Conservation (phyloP, 202 grass and related monocot species). For the Alloteropsis angusta region DNA sequence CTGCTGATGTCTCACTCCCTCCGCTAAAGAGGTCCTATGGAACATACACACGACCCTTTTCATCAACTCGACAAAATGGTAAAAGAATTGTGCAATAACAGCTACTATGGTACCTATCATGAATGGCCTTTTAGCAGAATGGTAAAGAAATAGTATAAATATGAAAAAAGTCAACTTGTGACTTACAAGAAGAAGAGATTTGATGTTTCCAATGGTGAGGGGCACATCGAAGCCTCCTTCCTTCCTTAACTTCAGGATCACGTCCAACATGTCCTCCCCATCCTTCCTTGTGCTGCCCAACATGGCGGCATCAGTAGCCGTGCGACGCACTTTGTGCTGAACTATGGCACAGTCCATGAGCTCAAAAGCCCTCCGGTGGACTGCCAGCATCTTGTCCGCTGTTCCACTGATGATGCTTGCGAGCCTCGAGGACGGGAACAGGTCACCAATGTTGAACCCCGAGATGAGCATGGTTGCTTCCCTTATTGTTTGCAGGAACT, state of each 20-base stretch:
- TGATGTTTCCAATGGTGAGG: slow-evolving; percentile 2
- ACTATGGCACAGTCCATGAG: slow-evolving; percentile 5
- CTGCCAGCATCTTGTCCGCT: not conserved
- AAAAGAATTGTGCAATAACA: no score
- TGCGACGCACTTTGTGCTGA: slow-evolving; percentile 1
- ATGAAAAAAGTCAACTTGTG: no score
- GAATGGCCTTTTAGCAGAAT: no score
- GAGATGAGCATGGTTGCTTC: not conserved
- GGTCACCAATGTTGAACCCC: slow-evolving; percentile 26
- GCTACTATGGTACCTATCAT: no score
- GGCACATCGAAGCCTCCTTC: slow-evolving; percentile 3
- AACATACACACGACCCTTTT: no score
- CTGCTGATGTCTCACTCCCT: no score
- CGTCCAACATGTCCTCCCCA: slow-evolving; percentile 6
- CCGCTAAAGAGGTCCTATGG: no score
- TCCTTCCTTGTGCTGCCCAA: no score
- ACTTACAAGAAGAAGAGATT: not conserved
- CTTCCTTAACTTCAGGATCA: slow-evolving; percentile 22
- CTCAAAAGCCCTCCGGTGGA: not conserved
- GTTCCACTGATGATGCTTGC: not conserved
- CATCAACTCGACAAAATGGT: no score
- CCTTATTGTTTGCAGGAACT: not conserved
- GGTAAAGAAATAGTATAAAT: no score
- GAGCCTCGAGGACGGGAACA: slow-evolving; percentile 28
- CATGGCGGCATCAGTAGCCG: no score